These are phyloP conservation scores for Gossypium stocksii DNA, from an alignment of 345 rosid genomes.

Conservation along the genomic window DNA sequence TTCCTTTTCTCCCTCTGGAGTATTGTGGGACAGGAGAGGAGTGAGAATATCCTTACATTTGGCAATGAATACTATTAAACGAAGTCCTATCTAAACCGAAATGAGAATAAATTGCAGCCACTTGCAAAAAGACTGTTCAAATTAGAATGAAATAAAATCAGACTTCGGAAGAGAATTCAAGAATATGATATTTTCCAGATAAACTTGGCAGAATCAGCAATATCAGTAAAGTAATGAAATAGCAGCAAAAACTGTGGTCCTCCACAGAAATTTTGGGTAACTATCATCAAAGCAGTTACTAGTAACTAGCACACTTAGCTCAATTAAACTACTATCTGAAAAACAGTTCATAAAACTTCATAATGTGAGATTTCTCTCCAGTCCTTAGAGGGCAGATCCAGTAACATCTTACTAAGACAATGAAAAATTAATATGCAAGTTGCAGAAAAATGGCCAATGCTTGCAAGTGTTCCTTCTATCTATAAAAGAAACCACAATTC, in stretches of 20 bases:
- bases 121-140: not conserved
- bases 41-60: not conserved
- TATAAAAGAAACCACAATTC: not conserved
- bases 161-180: not conserved
- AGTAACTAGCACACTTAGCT: not conserved
- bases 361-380: not conserved
- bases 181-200: not conserved
- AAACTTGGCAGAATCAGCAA: not conserved
- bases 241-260: not conserved
- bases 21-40: not conserved
- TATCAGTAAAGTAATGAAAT: not conserved
- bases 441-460: not conserved
- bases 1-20: not conserved
- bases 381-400: not conserved
- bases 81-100: not conserved
- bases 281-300: not conserved
- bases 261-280: not conserved
- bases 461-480: not conserved
- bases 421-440: not conserved
- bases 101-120: not conserved
- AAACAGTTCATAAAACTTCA: not conserved
- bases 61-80: constrained; percentile 2
- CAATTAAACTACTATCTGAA: not conserved
- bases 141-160: not conserved
- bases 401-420: not conserved